Evolutionary conservation across 192 early-diverging fungal species (phyloP).

Genomic region (Obelidium mucronatum): DNA sequence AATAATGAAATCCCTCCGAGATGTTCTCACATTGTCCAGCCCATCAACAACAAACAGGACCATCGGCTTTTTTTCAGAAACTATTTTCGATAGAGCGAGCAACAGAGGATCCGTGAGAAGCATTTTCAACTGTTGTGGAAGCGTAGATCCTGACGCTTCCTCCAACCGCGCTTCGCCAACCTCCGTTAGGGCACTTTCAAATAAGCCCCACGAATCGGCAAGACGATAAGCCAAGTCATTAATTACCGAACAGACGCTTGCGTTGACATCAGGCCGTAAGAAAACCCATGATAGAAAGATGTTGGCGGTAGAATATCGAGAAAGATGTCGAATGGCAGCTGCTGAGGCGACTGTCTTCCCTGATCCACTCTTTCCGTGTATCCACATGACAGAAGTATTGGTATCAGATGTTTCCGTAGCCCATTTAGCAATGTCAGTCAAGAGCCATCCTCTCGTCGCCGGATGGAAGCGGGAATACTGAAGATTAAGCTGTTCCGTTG

Average conservation of each 20-base stretch:
- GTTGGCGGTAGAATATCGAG: background rate
- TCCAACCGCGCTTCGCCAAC: background rate
- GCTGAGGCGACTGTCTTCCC: constrained; percentile 19
- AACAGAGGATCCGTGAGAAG: constrained; percentile 21
- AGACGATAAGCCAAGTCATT: constrained; percentile 28
- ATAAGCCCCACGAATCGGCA: constrained; percentile 15
- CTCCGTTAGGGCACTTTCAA: background rate
- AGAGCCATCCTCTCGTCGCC: constrained; percentile 23
- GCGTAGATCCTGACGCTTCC: background rate
- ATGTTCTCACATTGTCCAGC: background rate
- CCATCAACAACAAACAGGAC: constrained; percentile 33
- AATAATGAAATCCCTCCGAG: constrained; percentile 8
- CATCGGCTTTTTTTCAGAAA: background rate
- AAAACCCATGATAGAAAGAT: constrained; percentile 7
- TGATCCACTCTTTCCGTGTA: constrained; percentile 5
- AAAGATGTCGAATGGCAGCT: constrained; percentile 20
- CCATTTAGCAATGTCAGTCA: constrained; percentile 30
- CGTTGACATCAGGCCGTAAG: background rate
- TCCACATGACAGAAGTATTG: constrained; percentile 18
- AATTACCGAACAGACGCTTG: constrained; percentile 4
- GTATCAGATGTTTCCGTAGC: background rate
- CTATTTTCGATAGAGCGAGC: background rate
- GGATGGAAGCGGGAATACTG: constrained; percentile 12
- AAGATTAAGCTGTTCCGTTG: background rate
- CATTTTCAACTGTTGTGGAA: constrained; percentile 12